These are phyloP conservation scores for Daldinia decipiens DNA, from an alignment of 495 filamentous ascomycete genomes.

Conservation along the genomic window DNA sequence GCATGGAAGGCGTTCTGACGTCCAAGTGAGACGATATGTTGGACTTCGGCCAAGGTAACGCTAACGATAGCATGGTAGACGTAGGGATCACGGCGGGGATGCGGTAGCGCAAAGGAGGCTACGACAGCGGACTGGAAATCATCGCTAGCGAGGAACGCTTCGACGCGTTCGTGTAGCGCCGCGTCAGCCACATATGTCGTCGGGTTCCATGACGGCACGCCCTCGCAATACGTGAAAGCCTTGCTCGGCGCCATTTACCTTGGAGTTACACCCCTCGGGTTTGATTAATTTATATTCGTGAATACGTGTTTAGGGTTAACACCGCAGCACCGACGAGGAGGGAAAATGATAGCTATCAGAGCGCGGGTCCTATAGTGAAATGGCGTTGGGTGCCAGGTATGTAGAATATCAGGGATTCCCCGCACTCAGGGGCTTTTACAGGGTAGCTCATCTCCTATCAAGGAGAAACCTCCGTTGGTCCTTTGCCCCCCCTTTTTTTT, in stretches of 20 bases:
- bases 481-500: neutral
- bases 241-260: constrained; percentile 28
- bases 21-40: constrained; percentile 60
- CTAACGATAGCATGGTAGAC: constrained; percentile 67
- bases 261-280: constrained; percentile 2
- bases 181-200: constrained; percentile 39
- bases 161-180: constrained; percentile 41
- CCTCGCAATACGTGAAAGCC: constrained; percentile 44
- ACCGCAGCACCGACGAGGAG: no score
- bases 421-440: constrained; percentile 34
- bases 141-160: constrained; percentile 50
- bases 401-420: constrained; percentile 20
- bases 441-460: constrained; percentile 23
- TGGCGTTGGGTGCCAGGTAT: neutral
- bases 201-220: constrained; percentile 43
- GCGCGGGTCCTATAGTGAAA: constrained; percentile 12
- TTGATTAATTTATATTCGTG: neutral
- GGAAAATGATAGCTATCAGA: neutral
- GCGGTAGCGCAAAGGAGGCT: constrained; percentile 61
- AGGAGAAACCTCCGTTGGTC: neutral
- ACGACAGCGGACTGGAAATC: constrained; percentile 61
- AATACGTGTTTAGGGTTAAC: no score
- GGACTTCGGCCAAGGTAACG: constrained; percentile 62
- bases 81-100: constrained; percentile 58
- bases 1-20: constrained; percentile 53